Evolutionary conservation across 2,329 filamentous ascomycete genomes (phyloP), one percentile per base, ranked within the genome.

Genomic region (Fusarium graminum): DNA sequence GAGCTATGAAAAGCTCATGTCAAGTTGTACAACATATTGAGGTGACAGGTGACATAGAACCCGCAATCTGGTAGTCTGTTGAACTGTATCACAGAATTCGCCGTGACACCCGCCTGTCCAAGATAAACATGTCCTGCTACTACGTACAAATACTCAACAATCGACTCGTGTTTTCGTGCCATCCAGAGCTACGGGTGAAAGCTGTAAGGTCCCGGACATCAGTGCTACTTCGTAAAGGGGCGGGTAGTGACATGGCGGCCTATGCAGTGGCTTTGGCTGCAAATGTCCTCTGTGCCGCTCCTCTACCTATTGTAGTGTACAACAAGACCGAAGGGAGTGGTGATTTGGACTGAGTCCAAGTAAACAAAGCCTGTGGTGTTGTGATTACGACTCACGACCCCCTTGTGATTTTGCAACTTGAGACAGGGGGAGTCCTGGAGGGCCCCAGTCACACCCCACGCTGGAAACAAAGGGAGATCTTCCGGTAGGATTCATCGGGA

Each of bases 401-500:
- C 63, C 59, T 52, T 65, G 54, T 22, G 51, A 50, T 42, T 45
- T 25, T 49, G 32, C 45, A 26, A 38, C 50, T 57, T 51, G 51
- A 43, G 49, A 45, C 56, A 68, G 47, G 64, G 63, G 46, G 32
- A 17, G 17, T 25, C 36, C 50, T 59, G 41, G 38, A 50, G 14
- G 30, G 34, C 34, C 49, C 45, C 22, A 22, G 36, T 51, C 13
- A 16, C n/a, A 62, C 32, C 56, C 32, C 38, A 40, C 47, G 38
- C 7, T 42, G 59, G 54, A 65, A 68, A 51, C 46, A 61, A 61
- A 60, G 60, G 54, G 57, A 58, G 65, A 68, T 65, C 65, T 68
- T 68, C 65, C 55, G 65, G 56, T 51, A 58, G 46, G 65, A 61
- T 52, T 39, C 49, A 65, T 57, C 51, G 32, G 47, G 45, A 67